These are phyloP conservation scores for Penicillium sclerotigenum DNA, from an alignment of 2,329 filamentous ascomycete species.

Conservation along the genomic window DNA sequence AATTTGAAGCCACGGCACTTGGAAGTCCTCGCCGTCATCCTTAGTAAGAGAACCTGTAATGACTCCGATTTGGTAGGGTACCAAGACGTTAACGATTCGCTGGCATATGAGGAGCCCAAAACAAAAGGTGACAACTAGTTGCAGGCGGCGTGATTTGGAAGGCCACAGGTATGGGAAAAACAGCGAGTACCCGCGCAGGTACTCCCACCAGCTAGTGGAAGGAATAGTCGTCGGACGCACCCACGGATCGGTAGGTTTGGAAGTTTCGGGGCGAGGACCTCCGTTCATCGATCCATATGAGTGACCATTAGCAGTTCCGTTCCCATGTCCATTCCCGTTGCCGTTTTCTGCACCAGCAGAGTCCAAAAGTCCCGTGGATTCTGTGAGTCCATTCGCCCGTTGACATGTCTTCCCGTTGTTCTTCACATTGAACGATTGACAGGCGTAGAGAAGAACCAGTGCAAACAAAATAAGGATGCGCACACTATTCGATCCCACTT, in stretches of 20 bases:
- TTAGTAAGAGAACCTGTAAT: constrained; percentile 73
- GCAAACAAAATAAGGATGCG: constrained; percentile 66
- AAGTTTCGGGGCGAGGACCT: constrained; percentile 39
- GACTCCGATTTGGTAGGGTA: constrained; percentile 74
- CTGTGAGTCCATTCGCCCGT: constrained; percentile 39
- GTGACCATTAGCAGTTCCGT: constrained; percentile 47
- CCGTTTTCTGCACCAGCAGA: constrained; percentile 45
- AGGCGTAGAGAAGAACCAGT: constrained; percentile 59
- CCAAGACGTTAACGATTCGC: constrained; percentile 78
- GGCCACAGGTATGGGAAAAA: constrained; percentile 99
- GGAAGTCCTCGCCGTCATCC: constrained; percentile 49
- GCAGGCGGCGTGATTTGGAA: constrained; percentile 69
- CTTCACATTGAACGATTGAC: constrained; percentile 47
- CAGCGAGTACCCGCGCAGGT: constrained; percentile 83
- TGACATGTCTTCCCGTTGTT: constrained; percentile 36
- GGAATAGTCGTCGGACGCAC: constrained; percentile 84
- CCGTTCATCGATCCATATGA: constrained; percentile 51
- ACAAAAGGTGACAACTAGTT: constrained; percentile 76
- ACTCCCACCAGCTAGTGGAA: constrained; percentile 93
- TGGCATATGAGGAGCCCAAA: constrained; percentile 77
- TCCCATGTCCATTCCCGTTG: constrained; percentile 45
- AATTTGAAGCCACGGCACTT: constrained; percentile 71
- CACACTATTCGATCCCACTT: constrained; percentile 57
- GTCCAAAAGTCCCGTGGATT: constrained; percentile 44
- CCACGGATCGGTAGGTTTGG: constrained; percentile 65